phyloP scores from a whole-genome alignment of 345 rosid species.

The Arabidopsis suecica region DNA sequence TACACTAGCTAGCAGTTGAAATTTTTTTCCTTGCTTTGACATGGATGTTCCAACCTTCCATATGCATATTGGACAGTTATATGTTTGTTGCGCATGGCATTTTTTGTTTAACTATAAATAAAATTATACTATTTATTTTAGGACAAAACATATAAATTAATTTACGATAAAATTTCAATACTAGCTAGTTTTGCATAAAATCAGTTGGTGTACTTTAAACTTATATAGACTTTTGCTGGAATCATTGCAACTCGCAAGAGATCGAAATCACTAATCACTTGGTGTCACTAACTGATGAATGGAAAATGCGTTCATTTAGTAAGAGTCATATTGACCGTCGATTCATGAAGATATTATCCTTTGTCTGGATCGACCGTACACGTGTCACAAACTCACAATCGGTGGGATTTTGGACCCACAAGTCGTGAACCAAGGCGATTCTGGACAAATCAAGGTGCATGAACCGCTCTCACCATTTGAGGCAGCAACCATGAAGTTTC shows the following conservation, averaged over 20 bases:
- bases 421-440: conserved; percentile 19
- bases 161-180: neutral
- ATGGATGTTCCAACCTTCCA: conserved; percentile 29
- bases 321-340: conserved; percentile 38
- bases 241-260: conserved; percentile 15
- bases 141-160: neutral
- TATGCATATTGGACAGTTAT: neutral
- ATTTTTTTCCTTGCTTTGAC: conserved; percentile 8
- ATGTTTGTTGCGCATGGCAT: neutral
- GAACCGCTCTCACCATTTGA: conserved; percentile 38
- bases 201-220: neutral
- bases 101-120: neutral
- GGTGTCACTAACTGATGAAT: conserved; percentile 17
- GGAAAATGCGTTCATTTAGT: conserved; percentile 13
- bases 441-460: conserved; percentile 44
- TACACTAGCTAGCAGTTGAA: conserved; percentile 17
- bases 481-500: conserved; percentile 26
- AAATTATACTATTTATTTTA: neutral
- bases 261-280: neutral
- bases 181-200: neutral
- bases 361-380: conserved; percentile 13
- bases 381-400: neutral
- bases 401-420: conserved; percentile 23
- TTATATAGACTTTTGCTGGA: neutral
- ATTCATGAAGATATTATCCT: conserved; percentile 12